Conservation (phyloP, 371 early-diverging fungal genomes). For the Capillidium heterosporum region DNA sequence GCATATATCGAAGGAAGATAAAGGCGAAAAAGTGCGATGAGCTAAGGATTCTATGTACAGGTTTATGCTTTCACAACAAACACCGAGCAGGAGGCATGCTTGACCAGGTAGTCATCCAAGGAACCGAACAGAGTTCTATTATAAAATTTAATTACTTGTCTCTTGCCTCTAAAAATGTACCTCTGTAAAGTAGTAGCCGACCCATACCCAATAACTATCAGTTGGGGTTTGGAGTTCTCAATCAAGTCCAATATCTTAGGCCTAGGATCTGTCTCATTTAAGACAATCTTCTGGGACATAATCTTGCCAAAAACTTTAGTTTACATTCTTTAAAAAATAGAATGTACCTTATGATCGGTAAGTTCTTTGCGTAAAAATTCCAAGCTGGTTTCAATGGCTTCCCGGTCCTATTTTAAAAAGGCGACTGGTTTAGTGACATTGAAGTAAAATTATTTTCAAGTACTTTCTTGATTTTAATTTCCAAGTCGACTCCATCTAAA, state of each 20-base stretch:
- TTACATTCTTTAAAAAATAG: background rate
- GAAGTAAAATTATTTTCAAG: no score
- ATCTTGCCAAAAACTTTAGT: background rate
- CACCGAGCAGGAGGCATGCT: background rate
- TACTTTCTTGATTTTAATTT: background rate
- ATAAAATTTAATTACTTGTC: background rate
- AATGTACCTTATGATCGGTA: background rate
- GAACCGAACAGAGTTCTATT: background rate
- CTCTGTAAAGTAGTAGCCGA: background rate
- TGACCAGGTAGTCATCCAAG: background rate
- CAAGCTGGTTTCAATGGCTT: no score
- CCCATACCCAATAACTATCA: background rate
- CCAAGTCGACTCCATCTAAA: background rate
- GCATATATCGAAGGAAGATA: no score
- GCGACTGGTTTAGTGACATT: no score
- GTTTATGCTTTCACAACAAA: background rate
- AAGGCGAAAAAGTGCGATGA: no score
- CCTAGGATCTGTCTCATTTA: background rate
- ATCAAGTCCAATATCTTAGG: background rate
- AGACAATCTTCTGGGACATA: background rate
- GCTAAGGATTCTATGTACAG: no score
- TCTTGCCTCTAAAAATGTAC: background rate
- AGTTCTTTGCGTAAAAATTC: background rate
- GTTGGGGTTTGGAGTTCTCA: background rate
- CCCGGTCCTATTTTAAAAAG: no score